Conservation (phyloP, 1,284 basidiomycete genomes). For the Cutaneotrichosporon mucoides region DNA sequence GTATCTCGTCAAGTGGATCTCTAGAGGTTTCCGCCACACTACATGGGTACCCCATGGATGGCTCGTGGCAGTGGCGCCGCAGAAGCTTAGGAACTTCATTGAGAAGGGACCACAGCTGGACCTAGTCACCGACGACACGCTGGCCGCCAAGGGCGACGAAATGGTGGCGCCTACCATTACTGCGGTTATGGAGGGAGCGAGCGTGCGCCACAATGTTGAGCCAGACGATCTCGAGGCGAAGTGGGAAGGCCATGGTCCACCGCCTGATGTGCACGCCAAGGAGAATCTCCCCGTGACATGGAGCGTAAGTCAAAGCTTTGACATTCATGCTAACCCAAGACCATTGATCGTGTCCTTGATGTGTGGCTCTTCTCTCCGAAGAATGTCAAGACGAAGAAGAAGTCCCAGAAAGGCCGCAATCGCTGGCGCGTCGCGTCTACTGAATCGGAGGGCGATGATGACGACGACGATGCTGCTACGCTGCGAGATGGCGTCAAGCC, state of each 20-base stretch:
- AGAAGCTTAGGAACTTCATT: constrained; percentile 73
- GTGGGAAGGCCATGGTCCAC: constrained; percentile 35
- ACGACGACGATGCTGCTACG: background rate
- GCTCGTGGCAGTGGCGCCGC: constrained; percentile 61
- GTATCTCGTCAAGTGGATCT: constrained; percentile 83
- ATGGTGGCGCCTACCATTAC: constrained; percentile 41
- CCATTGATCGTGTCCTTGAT: constrained; percentile 74
- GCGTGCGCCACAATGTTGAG: constrained; percentile 2
- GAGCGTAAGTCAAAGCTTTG: constrained; percentile 17
- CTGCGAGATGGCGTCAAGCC: constrained; percentile 36
- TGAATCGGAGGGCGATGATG: constrained; percentile 28
- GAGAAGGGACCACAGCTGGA: constrained; percentile 63
- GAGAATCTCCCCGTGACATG: constrained; percentile 59
- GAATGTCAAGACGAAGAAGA: constrained; percentile 20
- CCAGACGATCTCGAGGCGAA: constrained; percentile 15
- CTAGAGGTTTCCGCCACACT: constrained; percentile 65
- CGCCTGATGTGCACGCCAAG: constrained; percentile 60
- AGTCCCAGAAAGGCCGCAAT: constrained; percentile 26
- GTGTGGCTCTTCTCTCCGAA: constrained; percentile 57
- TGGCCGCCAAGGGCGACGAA: constrained; percentile 46
- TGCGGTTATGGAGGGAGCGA: constrained; percentile 38
- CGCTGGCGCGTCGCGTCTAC: constrained; percentile 4
- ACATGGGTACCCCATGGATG: constrained; percentile 89
- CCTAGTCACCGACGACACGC: constrained; percentile 53
- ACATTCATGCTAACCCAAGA: constrained; percentile 29